Evolutionary conservation across 768 basidiomycete genomes (phyloP), one percentile per base, ranked within the genome.

Genomic region (Hortiboletus flavorubellus): DNA sequence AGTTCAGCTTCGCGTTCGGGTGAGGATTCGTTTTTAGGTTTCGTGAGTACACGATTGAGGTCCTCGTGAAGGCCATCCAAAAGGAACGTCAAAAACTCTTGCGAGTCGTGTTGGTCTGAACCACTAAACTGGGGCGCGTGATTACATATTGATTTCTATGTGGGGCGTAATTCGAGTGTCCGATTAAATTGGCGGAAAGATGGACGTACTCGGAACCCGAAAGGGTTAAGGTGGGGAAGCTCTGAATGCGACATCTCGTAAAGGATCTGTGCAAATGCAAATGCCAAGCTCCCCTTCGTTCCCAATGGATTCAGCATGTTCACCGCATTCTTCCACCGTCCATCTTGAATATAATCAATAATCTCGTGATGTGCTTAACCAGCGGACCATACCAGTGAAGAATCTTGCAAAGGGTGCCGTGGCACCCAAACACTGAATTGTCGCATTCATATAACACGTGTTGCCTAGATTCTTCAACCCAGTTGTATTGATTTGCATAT

Each of bases 401-500:
- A 95, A 98, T 51, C 86, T 80, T 31, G 94, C 84, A 70, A 99
- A 96, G 0, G 96, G 96, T 8, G 90, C 84, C 0, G 96, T 97
- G 0, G 95, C 95, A 67, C 87, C 93, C 67, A 99, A 76, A 70
- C 97, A 99, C 72, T 99, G 97, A 15, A 99, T 83, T 7, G 93
- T 94, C 31, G 97, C 91, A 69, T 98, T 98, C 93, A 98, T 98
- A 68, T 98, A 99, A 70, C 97, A 99, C 8, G 97, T 99, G 69
- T 98, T 98, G 16, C 90, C 87, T 56, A 98, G 67, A 68, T 99
- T 99, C 81, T 95, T 95, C 67, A 99, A 70, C 4, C 96, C 96
- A 0, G 86, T 84, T 18, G 84, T 85, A 23, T 87, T 88, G 51
- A 94, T 84, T 57, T 87, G 82, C 39, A 83, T 76, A 67, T 94